Percentiles rank a stretch among this genome's conserved stretches.
Conservation (phyloP, 2,329 filamentous ascomycete genomes). For the Zymoseptoria tritici region DNA sequence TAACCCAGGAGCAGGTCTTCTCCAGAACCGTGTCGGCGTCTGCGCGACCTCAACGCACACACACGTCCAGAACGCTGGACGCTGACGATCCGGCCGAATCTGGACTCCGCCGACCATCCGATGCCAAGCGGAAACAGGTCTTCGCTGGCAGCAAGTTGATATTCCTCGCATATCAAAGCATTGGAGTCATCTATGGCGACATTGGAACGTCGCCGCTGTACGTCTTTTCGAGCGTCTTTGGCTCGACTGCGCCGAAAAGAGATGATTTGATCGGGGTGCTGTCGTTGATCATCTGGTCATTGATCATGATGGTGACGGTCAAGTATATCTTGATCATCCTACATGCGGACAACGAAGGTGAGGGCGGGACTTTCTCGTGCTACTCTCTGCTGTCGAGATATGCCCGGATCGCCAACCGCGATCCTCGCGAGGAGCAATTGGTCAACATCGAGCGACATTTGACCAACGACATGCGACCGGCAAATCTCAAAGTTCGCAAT, state of each 20-base stretch:
- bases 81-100: conserved; percentile 19
- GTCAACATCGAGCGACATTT: conserved; percentile 53
- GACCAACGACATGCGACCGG: conserved; percentile 49
- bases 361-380: conserved; percentile 62
- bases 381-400: conserved; percentile 58
- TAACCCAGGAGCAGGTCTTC: conserved; percentile 8
- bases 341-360: conserved; percentile 61
- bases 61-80: conserved; percentile 9
- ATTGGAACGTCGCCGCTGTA: conserved; percentile 63
- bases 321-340: conserved; percentile 63
- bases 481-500: conserved; percentile 47
- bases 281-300: conserved; percentile 62
- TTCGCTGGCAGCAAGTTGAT: conserved; percentile 28
- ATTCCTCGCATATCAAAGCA: conserved; percentile 56
- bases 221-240: conserved; percentile 62
- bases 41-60: background rate
- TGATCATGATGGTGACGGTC: conserved; percentile 61
- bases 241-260: conserved; percentile 41
- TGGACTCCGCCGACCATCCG: conserved; percentile 18
- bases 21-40: conserved; percentile 3
- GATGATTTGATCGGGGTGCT: conserved; percentile 57
- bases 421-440: conserved; percentile 49
- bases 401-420: conserved; percentile 52
- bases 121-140: conserved; percentile 24
- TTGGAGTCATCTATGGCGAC: conserved; percentile 62